A percentile compares a stretch with the other conserved stretches of the same genome.
phyloP scores from a whole-genome alignment of 495 filamentous ascomycete genomes.

The Aspergillus steynii region DNA sequence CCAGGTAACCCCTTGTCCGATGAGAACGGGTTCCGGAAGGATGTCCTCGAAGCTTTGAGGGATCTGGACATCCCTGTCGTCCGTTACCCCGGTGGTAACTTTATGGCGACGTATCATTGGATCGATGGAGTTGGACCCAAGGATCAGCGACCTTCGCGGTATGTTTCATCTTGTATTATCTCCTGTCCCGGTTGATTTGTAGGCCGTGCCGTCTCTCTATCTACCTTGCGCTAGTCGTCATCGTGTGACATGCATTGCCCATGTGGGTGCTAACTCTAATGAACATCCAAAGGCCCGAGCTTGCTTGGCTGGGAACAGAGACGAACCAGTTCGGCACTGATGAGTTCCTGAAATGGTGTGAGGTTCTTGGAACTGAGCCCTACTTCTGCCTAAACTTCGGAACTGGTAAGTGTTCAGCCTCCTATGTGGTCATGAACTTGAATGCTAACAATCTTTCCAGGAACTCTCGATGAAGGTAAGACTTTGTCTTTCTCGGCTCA shows the following conservation, averaged over 20 bases:
- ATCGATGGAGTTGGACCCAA: conserved; percentile 73
- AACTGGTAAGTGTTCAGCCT: conserved; percentile 41
- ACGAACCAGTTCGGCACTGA: conserved; percentile 79
- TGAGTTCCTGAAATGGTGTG: conserved; percentile 81
- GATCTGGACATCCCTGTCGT: conserved; percentile 73
- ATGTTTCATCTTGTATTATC: conserved; percentile 13
- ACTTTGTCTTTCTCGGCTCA: not conserved
- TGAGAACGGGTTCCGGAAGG: conserved; percentile 70
- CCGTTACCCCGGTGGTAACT: conserved; percentile 79
- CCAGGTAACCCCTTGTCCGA: conserved; percentile 69
- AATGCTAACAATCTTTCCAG: conserved; percentile 23
- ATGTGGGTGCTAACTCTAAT: conserved; percentile 3
- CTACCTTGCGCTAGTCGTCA: not conserved
- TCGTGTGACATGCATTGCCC: not conserved
- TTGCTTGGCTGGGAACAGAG: conserved; percentile 75
- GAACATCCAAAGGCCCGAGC: conserved; percentile 54
- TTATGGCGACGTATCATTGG: conserved; percentile 82
- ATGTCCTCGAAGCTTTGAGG: conserved; percentile 68
- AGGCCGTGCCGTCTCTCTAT: not conserved
- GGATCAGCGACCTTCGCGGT: conserved; percentile 60
- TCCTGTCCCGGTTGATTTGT: not conserved
- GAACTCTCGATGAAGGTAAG: conserved; percentile 69
- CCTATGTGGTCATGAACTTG: not conserved
- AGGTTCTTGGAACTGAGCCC: conserved; percentile 66
- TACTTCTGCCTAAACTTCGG: conserved; percentile 78